Percentiles rank a stretch among this genome's conserved stretches.
phyloP scores from a whole-genome alignment of 2,329 filamentous ascomycete genomes.

The Colletotrichum higginsianum region DNA sequence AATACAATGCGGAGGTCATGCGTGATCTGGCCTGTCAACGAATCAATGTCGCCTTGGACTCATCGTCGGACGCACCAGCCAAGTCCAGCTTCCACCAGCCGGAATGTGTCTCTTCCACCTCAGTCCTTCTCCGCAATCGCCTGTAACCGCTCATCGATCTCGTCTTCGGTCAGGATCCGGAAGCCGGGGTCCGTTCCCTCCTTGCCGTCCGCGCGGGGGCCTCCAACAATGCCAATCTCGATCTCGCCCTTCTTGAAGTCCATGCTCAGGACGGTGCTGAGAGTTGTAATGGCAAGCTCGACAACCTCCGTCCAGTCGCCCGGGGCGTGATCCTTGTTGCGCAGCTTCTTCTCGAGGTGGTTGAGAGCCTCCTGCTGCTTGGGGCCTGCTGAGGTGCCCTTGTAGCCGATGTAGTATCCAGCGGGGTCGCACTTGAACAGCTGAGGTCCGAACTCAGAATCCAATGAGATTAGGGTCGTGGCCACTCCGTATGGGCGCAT shows the following conservation, averaged over 20 bases:
- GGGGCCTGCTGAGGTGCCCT: slow-evolving; percentile 95
- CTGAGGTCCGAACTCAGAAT: slow-evolving; percentile 92
- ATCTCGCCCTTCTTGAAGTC: slow-evolving; percentile 99
- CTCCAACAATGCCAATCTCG: slow-evolving; percentile 97
- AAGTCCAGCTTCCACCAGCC: slow-evolving; percentile 32
- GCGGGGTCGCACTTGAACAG: slow-evolving; percentile 99
- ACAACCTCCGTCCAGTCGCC: slow-evolving; percentile 98
- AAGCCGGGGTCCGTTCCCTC: slow-evolving; percentile 86
- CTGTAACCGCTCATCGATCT: slow-evolving; percentile 98
- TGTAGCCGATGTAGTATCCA: slow-evolving; percentile 98
- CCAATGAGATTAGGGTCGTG: slow-evolving; percentile 93
- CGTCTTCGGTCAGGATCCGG: slow-evolving; percentile 92
- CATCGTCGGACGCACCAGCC: slow-evolving; percentile 30
- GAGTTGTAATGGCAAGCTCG: slow-evolving; percentile 93
- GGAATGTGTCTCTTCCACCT: slow-evolving; percentile 51
- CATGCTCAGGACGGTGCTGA: slow-evolving; percentile 97
- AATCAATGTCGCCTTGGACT: slow-evolving; percentile 26
- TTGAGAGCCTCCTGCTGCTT: slow-evolving; percentile 99
- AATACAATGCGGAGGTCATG: slow-evolving; percentile 28
- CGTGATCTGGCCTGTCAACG: slow-evolving; percentile 28
- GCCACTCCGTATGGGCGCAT: slow-evolving; percentile 98
- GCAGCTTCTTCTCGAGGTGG: slow-evolving; percentile 99
- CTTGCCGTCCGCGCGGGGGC: slow-evolving; percentile 84
- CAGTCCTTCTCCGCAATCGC: slow-evolving; percentile 99
- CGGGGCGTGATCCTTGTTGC: slow-evolving; percentile 96